phyloP scores from a whole-genome alignment of 345 rosid species.

The Bruguiera gymnorhiza region DNA sequence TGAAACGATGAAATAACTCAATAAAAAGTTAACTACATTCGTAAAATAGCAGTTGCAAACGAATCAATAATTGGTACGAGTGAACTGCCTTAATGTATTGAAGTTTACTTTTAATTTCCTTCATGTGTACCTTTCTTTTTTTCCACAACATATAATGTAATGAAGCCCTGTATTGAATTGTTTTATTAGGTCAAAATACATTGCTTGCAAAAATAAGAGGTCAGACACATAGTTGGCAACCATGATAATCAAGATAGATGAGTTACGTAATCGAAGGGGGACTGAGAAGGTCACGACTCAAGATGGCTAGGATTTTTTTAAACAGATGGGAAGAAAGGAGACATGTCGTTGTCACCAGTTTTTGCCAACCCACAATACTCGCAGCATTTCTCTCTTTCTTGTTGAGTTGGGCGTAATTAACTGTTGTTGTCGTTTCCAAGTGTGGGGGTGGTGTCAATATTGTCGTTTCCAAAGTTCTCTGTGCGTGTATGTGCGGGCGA shows the following conservation, averaged over 20 bases:
- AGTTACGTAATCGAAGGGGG: conserved; percentile 25
- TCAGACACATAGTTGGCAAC: no score
- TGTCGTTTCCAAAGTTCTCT: neutral
- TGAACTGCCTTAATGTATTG: neutral
- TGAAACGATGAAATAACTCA: no score
- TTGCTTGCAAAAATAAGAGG: no score
- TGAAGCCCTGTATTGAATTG: no score
- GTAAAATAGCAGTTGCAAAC: no score
- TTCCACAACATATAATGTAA: neutral
- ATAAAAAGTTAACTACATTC: no score
- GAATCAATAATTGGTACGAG: no score
- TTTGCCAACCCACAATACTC: neutral
- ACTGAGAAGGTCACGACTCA: conserved; percentile 5
- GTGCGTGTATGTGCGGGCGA: no score
- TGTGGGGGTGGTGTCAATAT: neutral
- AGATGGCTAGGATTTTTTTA: conserved; percentile 19
- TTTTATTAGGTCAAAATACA: no score
- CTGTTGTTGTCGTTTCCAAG: conserved; percentile 33
- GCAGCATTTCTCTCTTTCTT: conserved; percentile 13
- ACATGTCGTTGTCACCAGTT: conserved; percentile 17
- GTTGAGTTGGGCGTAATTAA: conserved; percentile 43
- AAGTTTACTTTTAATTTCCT: no score
- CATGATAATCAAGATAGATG: neutral
- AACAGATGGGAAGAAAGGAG: conserved; percentile 42
- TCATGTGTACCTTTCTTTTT: neutral